Percentiles rank a stretch among this genome's conserved stretches.
phyloP scores from a whole-genome alignment of 345 rosid genomes.

The Hirschfeldia incana region DNA sequence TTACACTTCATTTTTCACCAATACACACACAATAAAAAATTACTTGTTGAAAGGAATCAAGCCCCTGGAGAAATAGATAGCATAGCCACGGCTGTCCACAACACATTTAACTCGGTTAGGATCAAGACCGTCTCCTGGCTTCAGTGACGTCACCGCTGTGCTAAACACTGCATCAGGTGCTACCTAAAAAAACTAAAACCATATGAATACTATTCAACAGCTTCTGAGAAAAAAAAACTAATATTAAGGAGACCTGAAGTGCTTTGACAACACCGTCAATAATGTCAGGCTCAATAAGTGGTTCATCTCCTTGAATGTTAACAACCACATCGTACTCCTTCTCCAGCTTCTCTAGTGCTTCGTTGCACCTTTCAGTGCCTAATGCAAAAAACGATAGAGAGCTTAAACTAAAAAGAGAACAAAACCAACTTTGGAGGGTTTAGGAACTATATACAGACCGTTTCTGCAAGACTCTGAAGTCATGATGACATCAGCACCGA shows the following conservation, averaged over 20 bases:
- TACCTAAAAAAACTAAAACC: conserved; percentile 47
- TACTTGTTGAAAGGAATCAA: conserved; percentile 91
- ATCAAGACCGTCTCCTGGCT: conserved; percentile 88
- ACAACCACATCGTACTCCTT: conserved; percentile 90
- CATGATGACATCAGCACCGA: conserved; percentile 97
- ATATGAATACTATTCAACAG: not conserved
- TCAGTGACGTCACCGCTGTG: conserved; percentile 85
- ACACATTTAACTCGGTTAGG: conserved; percentile 94
- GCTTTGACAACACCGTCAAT: conserved; percentile 92
- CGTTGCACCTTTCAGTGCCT: conserved; percentile 92
- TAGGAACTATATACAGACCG: conserved; percentile 43
- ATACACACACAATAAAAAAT: not conserved
- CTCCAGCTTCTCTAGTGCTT: conserved; percentile 80
- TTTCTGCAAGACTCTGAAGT: conserved; percentile 91
- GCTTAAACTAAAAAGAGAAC: not conserved
- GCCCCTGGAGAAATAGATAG: conserved; percentile 90
- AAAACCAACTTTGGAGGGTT: not conserved
- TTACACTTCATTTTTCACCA: not conserved
- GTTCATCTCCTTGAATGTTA: conserved; percentile 97
- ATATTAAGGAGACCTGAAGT: conserved; percentile 58
- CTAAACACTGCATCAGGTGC: conserved; percentile 98
- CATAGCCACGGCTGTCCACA: conserved; percentile 81
- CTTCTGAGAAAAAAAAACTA: too few relatives aligned
- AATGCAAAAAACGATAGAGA: not conserved
- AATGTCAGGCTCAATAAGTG: conserved; percentile 93